Percentiles rank a stretch among this genome's conserved stretches.
Conservation (phyloP, 2,329 filamentous ascomycete species). For the Neofusicoccum laricinum region DNA sequence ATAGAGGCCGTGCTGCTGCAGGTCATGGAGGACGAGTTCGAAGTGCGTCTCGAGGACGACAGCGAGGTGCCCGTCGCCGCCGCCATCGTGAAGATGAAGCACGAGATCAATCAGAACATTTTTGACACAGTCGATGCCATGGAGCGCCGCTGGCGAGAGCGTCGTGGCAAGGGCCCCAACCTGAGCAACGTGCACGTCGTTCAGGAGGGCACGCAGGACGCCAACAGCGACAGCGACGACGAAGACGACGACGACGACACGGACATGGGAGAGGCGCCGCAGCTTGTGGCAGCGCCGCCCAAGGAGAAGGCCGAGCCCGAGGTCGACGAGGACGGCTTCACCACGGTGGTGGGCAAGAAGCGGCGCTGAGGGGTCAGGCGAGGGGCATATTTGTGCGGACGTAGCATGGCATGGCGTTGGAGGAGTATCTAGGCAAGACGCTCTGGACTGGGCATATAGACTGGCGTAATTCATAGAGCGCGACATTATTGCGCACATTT, state of each 20-base stretch:
- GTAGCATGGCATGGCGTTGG: conserved; percentile 14
- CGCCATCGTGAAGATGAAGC: conserved; percentile 66
- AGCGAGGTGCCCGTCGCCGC: conserved; percentile 71
- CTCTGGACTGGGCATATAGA: conserved; percentile 3
- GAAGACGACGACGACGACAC: conserved; percentile 42
- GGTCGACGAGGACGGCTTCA: conserved; percentile 43
- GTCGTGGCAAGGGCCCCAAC: conserved; percentile 54
- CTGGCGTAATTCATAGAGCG: conserved; percentile 8
- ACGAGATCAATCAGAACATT: conserved; percentile 59
- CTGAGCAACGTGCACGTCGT: conserved; percentile 47
- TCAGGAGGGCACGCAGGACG: conserved; percentile 54
- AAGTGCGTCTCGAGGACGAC: conserved; percentile 88
- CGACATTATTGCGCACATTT: background rate
- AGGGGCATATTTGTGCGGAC: background rate
- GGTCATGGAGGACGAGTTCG: conserved; percentile 94
- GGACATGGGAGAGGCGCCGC: conserved; percentile 37
- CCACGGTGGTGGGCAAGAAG: conserved; percentile 41
- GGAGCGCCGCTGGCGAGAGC: conserved; percentile 61
- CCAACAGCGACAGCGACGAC: conserved; percentile 50
- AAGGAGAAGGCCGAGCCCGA: conserved; percentile 36
- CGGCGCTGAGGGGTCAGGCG: conserved; percentile 26
- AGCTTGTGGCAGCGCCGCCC: conserved; percentile 25
- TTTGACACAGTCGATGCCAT: conserved; percentile 64
- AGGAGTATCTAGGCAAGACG: conserved; percentile 5
- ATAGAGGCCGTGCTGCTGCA: conserved; percentile 82